A percentile compares a stretch with the other conserved stretches of the same genome.
Evolutionary conservation across 345 rosid species (phyloP).

Genomic region (Turritis glabra): DNA sequence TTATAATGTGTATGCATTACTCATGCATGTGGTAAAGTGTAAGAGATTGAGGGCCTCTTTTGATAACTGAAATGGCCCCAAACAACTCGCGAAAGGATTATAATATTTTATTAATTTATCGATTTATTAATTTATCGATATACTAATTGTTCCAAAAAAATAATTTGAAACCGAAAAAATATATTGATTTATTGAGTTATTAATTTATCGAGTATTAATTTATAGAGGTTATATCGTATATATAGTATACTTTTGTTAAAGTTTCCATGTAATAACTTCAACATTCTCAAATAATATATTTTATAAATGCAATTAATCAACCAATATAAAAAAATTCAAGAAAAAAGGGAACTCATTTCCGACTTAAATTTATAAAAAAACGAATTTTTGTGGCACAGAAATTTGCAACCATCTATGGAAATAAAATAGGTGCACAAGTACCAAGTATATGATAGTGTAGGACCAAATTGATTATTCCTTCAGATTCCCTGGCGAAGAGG

Average conservation of each 20-base stretch:
- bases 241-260: too few relatives aligned
- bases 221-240: too few relatives aligned
- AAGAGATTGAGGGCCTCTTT: too few relatives aligned
- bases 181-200: too few relatives aligned
- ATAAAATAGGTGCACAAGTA: constrained; percentile 23
- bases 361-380: not conserved
- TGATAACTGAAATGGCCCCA: not conserved
- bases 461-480: constrained; percentile 19
- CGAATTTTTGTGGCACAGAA: constrained; percentile 25
- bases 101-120: too few relatives aligned
- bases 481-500: constrained; percentile 37
- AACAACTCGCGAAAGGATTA: not conserved
- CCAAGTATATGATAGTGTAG: constrained; percentile 41
- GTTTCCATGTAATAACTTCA: not conserved
- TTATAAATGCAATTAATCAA: not conserved
- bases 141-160: too few relatives aligned
- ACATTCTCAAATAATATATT: not conserved
- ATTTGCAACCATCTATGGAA: not conserved
- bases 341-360: not conserved
- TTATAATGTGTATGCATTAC: not conserved
- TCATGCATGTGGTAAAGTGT: too few relatives aligned
- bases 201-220: too few relatives aligned
- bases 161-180: too few relatives aligned
- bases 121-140: too few relatives aligned
- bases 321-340: not conserved